phyloP scores from a whole-genome alignment of 2,329 filamentous ascomycete species.

The Botrytis byssoidea region DNA sequence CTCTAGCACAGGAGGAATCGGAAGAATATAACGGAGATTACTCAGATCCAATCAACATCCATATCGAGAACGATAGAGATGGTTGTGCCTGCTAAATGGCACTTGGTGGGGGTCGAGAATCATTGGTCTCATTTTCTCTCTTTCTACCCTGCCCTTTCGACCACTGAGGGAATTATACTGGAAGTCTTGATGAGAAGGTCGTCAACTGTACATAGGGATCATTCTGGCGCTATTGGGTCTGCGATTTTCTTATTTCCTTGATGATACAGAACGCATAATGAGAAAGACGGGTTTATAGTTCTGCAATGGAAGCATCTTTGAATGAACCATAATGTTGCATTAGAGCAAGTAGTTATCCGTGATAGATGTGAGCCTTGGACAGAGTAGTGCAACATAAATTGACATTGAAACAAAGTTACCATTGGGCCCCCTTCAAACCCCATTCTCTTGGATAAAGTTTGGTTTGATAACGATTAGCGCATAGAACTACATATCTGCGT shows the following conservation, averaged over 20 bases:
- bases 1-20: conserved; percentile 92
- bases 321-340: background rate
- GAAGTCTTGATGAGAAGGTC: conserved; percentile 17
- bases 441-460: background rate
- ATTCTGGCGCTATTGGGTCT: conserved; percentile 38
- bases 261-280: conserved; percentile 33
- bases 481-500: background rate
- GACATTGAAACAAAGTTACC: conserved; percentile 4
- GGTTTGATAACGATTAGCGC: background rate
- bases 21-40: conserved; percentile 98
- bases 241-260: conserved; percentile 27
- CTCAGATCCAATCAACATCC: conserved; percentile 96
- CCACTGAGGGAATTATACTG: conserved; percentile 11
- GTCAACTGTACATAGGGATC: conserved; percentile 37
- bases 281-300: conserved; percentile 16
- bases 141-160: background rate
- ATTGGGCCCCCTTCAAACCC: background rate
- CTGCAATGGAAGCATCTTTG: background rate
- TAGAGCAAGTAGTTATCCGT: background rate
- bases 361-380: background rate
- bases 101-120: conserved; percentile 15
- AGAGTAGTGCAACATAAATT: background rate
- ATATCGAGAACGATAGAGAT: conserved; percentile 89
- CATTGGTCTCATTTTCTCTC: conserved; percentile 17
- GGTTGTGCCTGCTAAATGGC: conserved; percentile 80